A percentile compares a stretch with the other conserved stretches of the same genome.
Conservation (phyloP, 2,329 filamentous ascomycete species). For the Lachnellula hyalina region DNA sequence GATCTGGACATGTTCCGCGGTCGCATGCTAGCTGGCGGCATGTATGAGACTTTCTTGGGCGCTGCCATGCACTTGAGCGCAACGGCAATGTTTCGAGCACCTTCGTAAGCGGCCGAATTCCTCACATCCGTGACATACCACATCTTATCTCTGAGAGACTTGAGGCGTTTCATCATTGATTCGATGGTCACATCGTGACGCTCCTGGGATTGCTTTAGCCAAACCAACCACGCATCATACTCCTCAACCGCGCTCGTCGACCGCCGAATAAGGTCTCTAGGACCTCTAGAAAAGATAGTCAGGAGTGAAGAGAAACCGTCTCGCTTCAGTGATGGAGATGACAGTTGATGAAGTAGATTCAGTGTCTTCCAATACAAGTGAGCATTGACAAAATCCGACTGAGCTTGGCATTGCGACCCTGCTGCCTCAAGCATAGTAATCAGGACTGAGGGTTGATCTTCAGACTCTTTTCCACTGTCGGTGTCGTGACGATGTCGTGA, state of each 20-base stretch:
- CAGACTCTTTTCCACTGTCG: constrained; percentile 32
- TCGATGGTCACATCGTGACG: constrained; percentile 70
- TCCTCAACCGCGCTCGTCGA: constrained; percentile 70
- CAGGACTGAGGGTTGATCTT: constrained; percentile 47
- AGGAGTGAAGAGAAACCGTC: constrained; percentile 67
- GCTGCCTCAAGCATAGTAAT: constrained; percentile 72
- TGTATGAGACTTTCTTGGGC: constrained; percentile 40
- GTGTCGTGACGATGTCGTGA: constrained; percentile 18
- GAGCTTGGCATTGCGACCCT: constrained; percentile 68
- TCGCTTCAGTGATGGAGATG: constrained; percentile 54
- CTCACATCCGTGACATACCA: constrained; percentile 96
- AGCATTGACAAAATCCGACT: constrained; percentile 77
- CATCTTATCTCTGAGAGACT: constrained; percentile 87
- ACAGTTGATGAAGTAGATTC: constrained; percentile 62
- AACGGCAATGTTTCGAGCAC: constrained; percentile 77
- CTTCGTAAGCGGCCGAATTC: constrained; percentile 82
- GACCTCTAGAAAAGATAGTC: constrained; percentile 68
- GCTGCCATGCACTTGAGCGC: constrained; percentile 88
- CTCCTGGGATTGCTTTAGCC: constrained; percentile 77
- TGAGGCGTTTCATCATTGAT: constrained; percentile 66
- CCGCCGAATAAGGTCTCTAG: constrained; percentile 62
- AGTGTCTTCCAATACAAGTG: constrained; percentile 83
- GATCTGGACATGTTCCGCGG: constrained; percentile 32
- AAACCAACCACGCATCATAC: constrained; percentile 76
- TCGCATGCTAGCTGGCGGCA: constrained; percentile 31